Evolutionary conservation across 495 filamentous ascomycete genomes (phyloP).

Genomic region (Hyaloscypha hepaticicola): DNA sequence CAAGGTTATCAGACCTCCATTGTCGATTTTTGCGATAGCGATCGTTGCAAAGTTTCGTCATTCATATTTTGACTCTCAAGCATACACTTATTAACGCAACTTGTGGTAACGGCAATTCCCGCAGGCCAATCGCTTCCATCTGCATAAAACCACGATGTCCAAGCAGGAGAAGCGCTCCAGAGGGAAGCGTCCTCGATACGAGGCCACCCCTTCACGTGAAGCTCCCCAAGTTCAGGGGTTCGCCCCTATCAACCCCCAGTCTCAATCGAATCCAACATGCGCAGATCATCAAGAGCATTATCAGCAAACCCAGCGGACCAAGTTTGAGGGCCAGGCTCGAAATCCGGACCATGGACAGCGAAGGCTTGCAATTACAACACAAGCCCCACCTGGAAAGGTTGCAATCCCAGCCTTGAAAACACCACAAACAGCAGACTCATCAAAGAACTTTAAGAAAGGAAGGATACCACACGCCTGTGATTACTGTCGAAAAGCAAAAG

Average conservation of each 20-base stretch:
- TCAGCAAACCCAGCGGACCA: background rate
- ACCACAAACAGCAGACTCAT: conserved; percentile 7
- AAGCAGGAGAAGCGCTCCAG: background rate
- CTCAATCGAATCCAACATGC: background rate
- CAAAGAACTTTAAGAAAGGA: conserved; percentile 14
- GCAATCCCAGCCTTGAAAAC: conserved; percentile 21
- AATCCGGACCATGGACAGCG: background rate
- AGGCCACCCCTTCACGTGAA: background rate
- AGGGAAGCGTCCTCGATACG: conserved; percentile 1
- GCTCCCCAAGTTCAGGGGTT: background rate
- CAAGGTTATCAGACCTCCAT: background rate
- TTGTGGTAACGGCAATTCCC: background rate
- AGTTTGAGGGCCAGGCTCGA: background rate
- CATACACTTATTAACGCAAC: background rate
- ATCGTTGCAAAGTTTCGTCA: background rate
- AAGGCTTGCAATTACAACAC: background rate
- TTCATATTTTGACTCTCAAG: background rate
- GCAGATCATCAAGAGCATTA: background rate
- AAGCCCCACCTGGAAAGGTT: conserved; percentile 21
- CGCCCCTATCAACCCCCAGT: background rate
- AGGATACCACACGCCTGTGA: conserved; percentile 34
- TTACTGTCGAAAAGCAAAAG: conserved; percentile 43
- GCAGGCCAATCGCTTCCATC: background rate
- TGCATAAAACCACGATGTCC: background rate
- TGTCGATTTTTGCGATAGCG: background rate